Conservation (phyloP, 345 rosid species). For the Rhodamnia rubescens region DNA sequence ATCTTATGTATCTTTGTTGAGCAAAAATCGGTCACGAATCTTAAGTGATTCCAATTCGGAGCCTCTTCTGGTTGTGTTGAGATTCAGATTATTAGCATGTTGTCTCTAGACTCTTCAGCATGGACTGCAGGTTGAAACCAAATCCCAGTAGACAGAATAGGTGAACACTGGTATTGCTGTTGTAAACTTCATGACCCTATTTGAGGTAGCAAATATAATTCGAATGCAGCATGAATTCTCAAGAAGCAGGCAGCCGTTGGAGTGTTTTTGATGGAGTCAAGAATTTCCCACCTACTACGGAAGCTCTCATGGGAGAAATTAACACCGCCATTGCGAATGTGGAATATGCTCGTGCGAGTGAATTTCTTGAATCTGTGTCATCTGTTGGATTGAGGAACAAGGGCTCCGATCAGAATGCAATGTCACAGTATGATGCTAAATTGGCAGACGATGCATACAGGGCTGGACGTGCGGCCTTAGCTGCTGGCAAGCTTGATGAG, state of each 20-base stretch:
- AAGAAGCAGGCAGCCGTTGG: slow-evolving; percentile 21
- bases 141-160: background rate
- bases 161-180: background rate
- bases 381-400: slow-evolving; percentile 7
- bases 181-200: background rate
- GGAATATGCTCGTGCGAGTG: slow-evolving; percentile 36
- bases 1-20: background rate
- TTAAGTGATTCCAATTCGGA: background rate
- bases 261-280: slow-evolving; percentile 38
- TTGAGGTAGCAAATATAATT: background rate
- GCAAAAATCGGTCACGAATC: background rate
- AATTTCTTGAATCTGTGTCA: slow-evolving; percentile 27
- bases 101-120: background rate
- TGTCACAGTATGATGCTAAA: slow-evolving; percentile 26
- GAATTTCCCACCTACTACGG: slow-evolving; percentile 37
- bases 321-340: slow-evolving; percentile 39
- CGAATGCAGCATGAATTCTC: slow-evolving; percentile 23
- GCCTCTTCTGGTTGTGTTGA: background rate
- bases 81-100: background rate
- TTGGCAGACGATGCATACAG: slow-evolving; percentile 55
- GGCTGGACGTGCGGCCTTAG: slow-evolving; percentile 57
- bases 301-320: slow-evolving; percentile 54
- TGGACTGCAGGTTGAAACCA: background rate
- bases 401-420: background rate
- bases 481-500: slow-evolving; percentile 59